phyloP scores from a whole-genome alignment of 495 filamentous ascomycete genomes.

The Glarea lozoyensis region DNA sequence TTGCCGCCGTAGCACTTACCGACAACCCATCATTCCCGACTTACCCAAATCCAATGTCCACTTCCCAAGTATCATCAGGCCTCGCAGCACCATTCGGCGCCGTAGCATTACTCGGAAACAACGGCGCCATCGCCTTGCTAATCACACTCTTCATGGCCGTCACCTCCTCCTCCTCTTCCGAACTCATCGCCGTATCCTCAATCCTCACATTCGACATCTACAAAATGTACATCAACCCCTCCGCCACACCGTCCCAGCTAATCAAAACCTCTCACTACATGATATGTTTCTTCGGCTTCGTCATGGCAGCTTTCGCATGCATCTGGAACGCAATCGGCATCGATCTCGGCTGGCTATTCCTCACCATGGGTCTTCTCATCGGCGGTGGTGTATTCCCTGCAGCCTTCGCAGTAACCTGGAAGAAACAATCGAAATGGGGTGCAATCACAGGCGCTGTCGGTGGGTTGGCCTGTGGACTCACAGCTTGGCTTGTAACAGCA shows the following conservation, averaged over 20 bases:
- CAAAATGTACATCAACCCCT: slow-evolving; percentile 41
- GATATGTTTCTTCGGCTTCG: slow-evolving; percentile 37
- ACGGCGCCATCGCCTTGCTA: slow-evolving; percentile 37
- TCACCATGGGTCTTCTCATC: slow-evolving; percentile 90
- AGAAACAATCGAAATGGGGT: slow-evolving; percentile 53
- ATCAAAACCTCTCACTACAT: slow-evolving; percentile 37
- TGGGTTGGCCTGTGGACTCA: slow-evolving; percentile 53
- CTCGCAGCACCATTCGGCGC: slow-evolving; percentile 38
- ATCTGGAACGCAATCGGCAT: slow-evolving; percentile 1
- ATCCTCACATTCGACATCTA: slow-evolving; percentile 49
- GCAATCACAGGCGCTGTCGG: slow-evolving; percentile 53
- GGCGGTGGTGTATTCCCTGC: slow-evolving; percentile 50
- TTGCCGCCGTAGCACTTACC: slow-evolving; percentile 47
- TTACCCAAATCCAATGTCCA: slow-evolving; percentile 39
- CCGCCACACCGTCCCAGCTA: slow-evolving; percentile 31
- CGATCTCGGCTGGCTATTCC: slow-evolving; percentile 45
- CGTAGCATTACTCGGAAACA: slow-evolving; percentile 37
- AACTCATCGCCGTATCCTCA: slow-evolving; percentile 45
- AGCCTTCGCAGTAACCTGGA: slow-evolving; percentile 60
- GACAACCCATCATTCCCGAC: slow-evolving; percentile 38
- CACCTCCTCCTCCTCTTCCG: slow-evolving; percentile 36
- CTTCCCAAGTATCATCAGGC: slow-evolving; percentile 34
- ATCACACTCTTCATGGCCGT: slow-evolving; percentile 47
- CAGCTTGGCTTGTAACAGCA: slow-evolving; percentile 65
- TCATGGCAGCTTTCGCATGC: slow-evolving; percentile 28